A percentile compares a stretch with the other conserved stretches of the same genome.
Evolutionary conservation across 2,329 filamentous ascomycete genomes (phyloP).

Genomic region (Sporothrix dimorphospora): DNA sequence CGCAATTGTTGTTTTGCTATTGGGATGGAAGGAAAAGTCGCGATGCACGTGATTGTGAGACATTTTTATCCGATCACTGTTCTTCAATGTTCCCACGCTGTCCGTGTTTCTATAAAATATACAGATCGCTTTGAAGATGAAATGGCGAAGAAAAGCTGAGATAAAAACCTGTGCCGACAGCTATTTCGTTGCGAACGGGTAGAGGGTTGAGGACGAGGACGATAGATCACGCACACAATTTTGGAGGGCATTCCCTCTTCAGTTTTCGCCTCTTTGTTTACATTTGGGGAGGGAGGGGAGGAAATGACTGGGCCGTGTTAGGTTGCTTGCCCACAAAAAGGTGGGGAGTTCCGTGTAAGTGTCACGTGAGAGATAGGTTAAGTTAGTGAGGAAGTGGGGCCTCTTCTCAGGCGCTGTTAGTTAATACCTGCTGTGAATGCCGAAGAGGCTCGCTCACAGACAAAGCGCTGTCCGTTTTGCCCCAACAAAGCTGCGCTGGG

Average conservation of each 20-base stretch:
- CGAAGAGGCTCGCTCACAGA: too few relatives aligned
- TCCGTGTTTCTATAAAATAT: neutral
- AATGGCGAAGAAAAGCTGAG: neutral
- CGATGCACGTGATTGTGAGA: slow-evolving; percentile 17
- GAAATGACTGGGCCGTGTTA: neutral
- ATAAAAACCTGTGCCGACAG: neutral
- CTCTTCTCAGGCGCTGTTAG: too few relatives aligned
- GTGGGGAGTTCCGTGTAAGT: slow-evolving; percentile 27
- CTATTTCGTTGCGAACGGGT: too few relatives aligned
- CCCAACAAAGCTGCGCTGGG: neutral
- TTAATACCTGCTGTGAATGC: too few relatives aligned
- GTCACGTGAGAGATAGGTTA: slow-evolving; percentile 23
- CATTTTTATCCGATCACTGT: neutral
- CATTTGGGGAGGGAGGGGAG: slow-evolving; percentile 12
- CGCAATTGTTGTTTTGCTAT: neutral
- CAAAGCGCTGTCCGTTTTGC: neutral
- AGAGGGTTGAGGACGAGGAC: neutral
- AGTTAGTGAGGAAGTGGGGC: neutral
- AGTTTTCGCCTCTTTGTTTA: slow-evolving; percentile 24
- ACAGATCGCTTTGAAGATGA: too few relatives aligned
- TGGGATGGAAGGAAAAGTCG: neutral
- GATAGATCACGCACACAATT: neutral
- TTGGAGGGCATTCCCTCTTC: neutral
- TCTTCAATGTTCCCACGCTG: neutral
- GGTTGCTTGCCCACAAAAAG: neutral